Conservation (phyloP, 805 yeast species). For the Sporopachydermia quercuum region DNA sequence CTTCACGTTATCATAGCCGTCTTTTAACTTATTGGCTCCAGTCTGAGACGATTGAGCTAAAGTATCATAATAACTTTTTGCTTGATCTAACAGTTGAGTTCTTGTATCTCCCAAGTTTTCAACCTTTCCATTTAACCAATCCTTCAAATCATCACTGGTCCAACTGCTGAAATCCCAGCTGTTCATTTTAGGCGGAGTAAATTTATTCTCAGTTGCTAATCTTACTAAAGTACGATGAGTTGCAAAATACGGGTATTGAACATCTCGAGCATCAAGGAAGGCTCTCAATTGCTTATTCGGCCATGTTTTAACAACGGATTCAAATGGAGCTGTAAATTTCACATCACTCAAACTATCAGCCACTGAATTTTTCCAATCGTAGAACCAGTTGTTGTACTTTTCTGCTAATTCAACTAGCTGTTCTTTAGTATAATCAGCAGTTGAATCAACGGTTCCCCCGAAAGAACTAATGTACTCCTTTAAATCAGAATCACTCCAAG, state of each 20-base stretch:
- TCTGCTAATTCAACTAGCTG: constrained; percentile 22
- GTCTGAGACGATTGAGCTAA: constrained; percentile 9
- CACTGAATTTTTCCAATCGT: constrained; percentile 27
- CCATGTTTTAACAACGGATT: constrained; percentile 29
- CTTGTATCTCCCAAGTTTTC: constrained; percentile 25
- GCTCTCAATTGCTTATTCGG: constrained; percentile 27
- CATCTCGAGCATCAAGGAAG: constrained; percentile 26
- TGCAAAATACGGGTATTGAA: constrained; percentile 24
- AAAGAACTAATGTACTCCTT: constrained; percentile 37
- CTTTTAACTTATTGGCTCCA: constrained; percentile 23
- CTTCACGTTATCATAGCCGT: constrained; percentile 21
- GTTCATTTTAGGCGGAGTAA: constrained; percentile 19
- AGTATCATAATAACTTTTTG: constrained; percentile 24
- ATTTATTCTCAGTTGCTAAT: constrained; percentile 24
- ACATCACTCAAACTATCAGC: constrained; percentile 22
- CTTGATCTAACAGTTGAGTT: constrained; percentile 29
- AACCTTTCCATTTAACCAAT: constrained; percentile 33
- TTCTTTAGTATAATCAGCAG: constrained; percentile 20
- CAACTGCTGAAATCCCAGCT: constrained; percentile 19
- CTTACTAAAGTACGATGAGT: constrained; percentile 25
- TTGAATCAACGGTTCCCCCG: constrained; percentile 24
- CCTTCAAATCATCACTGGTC: constrained; percentile 32
- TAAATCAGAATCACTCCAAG: constrained; percentile 40
- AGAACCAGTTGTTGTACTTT: constrained; percentile 20
- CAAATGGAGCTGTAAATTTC: constrained; percentile 23